Evolutionary conservation across 345 rosid species (phyloP), one percentile per base, ranked within the genome.

Genomic region (Lepidium didymum): DNA sequence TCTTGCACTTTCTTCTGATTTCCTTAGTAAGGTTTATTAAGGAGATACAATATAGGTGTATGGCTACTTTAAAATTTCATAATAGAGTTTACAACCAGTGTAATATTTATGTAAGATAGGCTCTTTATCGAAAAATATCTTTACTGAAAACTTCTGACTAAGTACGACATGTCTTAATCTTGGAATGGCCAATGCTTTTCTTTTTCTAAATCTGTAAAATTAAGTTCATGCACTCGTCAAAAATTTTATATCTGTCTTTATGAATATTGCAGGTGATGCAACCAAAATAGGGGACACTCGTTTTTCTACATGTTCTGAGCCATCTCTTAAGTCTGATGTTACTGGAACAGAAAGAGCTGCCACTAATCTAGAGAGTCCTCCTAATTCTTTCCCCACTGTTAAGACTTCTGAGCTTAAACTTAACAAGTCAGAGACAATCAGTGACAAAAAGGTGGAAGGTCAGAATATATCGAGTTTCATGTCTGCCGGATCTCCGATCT

Each of bases 341-440:
- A 36, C 56, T 72, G 84, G 62, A 73, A 56, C 62, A 52, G 83
- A 70, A 76, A 72, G 49, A 16, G 35, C 67, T 58, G 21, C 56
- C 63, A 71, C 72, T 36, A 76, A 81, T 68, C 64, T 71, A 59
- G 89, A 75, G 41, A 75, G 81, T 69, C 77, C 76, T 72, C 60
- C 67, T 45, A 67, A 73, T 62, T 78, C 83, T 54, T 79, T 83
- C 43, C 81, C 85, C 27, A 53, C 74, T 33, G 72, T 75, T 54
- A 68, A 64, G 46, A 25, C 74, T 61, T 47, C 85, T 0, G 78
- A 79, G 75, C 79, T 58, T 68, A 78, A 86, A 44, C 77, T 65
- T 50, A 59, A 44, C 51, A 81, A 75, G 78, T 75, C 47, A 52
- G 62, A 72, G 29, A 77, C 66, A 67, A 81, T 67, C 21, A 81